These are phyloP conservation scores for Lunularia cruciata DNA, from an alignment of 225 moss, liverwort and hornwort genomes.

Conservation along the genomic window DNA sequence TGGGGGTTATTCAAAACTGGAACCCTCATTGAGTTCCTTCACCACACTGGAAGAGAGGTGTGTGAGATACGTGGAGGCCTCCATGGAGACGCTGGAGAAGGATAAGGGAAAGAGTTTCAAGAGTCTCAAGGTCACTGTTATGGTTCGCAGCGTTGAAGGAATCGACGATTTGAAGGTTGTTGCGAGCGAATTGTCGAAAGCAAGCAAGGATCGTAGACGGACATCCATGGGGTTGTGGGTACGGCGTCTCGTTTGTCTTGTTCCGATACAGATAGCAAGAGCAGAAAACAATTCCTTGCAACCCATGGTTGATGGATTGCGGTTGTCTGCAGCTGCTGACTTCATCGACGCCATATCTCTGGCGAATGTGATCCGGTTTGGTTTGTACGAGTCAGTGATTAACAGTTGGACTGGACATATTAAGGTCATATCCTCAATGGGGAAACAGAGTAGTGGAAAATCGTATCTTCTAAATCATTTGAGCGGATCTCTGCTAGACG, in stretches of 20 bases:
- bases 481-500: constrained; percentile 64
- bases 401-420: constrained; percentile 50
- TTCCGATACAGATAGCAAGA: constrained; percentile 58
- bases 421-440: constrained; percentile 65
- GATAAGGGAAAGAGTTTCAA: constrained; percentile 59
- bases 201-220: no score
- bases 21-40: constrained; percentile 6
- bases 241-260: constrained; percentile 42
- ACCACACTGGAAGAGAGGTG: constrained; percentile 26
- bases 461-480: constrained; percentile 64
- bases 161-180: neutral
- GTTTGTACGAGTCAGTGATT: constrained; percentile 51
- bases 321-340: constrained; percentile 37
- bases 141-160: neutral
- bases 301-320: constrained; percentile 57
- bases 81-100: constrained; percentile 37
- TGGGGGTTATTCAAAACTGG: neutral
- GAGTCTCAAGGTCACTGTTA: neutral
- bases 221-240: constrained; percentile 43
- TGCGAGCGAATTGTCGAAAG: neutral
- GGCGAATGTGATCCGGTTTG: constrained; percentile 46
- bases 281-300: constrained; percentile 61
- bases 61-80: constrained; percentile 18
- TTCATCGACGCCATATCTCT: constrained; percentile 55
- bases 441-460: constrained; percentile 72